phyloP scores from a whole-genome alignment of 2,329 filamentous ascomycete genomes.

The Furcasterigmium sp. region DNA sequence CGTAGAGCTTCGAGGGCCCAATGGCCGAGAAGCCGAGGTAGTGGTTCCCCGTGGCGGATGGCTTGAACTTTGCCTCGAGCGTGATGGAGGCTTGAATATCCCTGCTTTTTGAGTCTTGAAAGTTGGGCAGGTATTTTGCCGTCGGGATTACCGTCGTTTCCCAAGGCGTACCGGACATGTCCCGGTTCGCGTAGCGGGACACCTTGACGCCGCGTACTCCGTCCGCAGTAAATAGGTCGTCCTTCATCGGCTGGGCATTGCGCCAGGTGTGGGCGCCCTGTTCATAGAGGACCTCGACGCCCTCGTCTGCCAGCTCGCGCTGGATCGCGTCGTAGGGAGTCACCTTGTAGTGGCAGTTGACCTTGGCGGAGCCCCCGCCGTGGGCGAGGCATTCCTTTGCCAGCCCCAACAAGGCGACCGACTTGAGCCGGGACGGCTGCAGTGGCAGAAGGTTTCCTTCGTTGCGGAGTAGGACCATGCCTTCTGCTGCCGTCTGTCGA shows the following conservation, averaged over 20 bases:
- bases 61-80: constrained; percentile 12
- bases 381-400: constrained; percentile 12
- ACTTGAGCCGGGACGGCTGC: constrained; percentile 16
- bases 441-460: constrained; percentile 51
- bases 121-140: constrained; percentile 10
- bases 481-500: constrained; percentile 48
- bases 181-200: no score
- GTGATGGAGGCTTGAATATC: constrained; percentile 11
- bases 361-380: constrained; percentile 16
- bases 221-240: constrained; percentile 12
- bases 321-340: constrained; percentile 9
- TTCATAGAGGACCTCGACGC: constrained; percentile 3
- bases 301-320: not conserved
- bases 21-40: constrained; percentile 28
- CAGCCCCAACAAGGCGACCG: constrained; percentile 1
- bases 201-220: not conserved
- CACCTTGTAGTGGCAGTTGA: constrained; percentile 14
- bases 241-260: constrained; percentile 3
- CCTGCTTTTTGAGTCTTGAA: constrained; percentile 13
- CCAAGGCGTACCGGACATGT: no score
- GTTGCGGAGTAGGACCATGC: constrained; percentile 64
- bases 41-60: constrained; percentile 14
- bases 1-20: constrained; percentile 25
- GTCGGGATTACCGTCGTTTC: constrained; percentile 5
- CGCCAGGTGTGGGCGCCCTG: constrained; percentile 9